Evolutionary conservation across 345 rosid genomes (phyloP).

Genomic region (Excoecaria cochinchinensis): DNA sequence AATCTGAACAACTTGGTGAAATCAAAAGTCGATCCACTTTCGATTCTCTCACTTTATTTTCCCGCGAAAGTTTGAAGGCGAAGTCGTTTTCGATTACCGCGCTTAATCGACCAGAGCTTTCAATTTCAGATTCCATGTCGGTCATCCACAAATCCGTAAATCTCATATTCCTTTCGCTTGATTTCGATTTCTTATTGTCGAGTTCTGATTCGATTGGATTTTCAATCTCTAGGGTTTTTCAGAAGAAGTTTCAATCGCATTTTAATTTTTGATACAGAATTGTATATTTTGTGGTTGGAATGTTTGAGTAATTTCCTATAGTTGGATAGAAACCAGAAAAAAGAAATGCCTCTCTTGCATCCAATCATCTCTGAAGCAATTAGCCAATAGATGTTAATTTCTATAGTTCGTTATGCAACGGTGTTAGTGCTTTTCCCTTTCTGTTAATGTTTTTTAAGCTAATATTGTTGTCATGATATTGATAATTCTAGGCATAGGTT

Average conservation of each 20-base stretch:
- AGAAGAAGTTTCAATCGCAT: background rate
- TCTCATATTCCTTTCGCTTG: background rate
- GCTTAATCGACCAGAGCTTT: background rate
- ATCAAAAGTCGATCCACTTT: too few relatives aligned
- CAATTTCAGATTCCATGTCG: background rate
- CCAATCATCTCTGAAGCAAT: too few relatives aligned
- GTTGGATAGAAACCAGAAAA: too few relatives aligned
- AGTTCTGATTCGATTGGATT: background rate
- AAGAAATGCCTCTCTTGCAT: too few relatives aligned
- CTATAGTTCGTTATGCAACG: background rate
- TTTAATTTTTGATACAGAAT: background rate
- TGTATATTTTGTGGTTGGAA: background rate
- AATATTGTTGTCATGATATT: too few relatives aligned
- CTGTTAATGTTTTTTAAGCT: too few relatives aligned
- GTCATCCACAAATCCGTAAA: background rate
- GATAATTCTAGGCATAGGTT: too few relatives aligned
- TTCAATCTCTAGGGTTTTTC: background rate
- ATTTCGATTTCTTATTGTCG: background rate
- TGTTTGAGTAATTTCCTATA: too few relatives aligned
- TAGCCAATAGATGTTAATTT: background rate
- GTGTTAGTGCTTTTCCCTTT: too few relatives aligned
- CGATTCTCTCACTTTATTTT: background rate
- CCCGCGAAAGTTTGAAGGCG: conserved; percentile 4
- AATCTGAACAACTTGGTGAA: background rate
- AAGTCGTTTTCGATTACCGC: too few relatives aligned